Percentiles rank a stretch among this genome's conserved stretches.
Evolutionary conservation across 1,139 yeast genomes (phyloP).

Genomic region (Hansenula anomala): DNA sequence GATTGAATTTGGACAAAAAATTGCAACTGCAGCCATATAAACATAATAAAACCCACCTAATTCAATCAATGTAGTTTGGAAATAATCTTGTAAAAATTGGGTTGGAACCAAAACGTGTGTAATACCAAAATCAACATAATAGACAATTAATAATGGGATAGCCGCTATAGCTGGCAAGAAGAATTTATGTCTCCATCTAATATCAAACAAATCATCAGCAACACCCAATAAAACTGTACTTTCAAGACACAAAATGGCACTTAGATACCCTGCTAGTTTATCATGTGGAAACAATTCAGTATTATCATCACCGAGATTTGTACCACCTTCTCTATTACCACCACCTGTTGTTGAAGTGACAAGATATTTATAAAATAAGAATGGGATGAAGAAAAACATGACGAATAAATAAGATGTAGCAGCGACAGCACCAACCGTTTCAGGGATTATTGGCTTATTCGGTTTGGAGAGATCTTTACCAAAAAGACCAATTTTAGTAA

Average conservation of each 20-base stretch:
- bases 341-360: conserved; percentile 56
- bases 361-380: conserved; percentile 76
- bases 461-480: conserved; percentile 82
- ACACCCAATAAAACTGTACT: conserved; percentile 83
- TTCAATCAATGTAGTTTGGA: conserved; percentile 50
- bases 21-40: conserved; percentile 89
- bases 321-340: conserved; percentile 40
- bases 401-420: conserved; percentile 77
- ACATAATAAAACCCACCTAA: conserved; percentile 74
- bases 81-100: conserved; percentile 39
- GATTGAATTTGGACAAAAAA: conserved; percentile 95
- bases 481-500: conserved; percentile 70
- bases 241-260: conserved; percentile 80
- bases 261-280: conserved; percentile 77
- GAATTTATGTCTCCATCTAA: conserved; percentile 96
- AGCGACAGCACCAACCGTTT: conserved; percentile 84
- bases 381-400: conserved; percentile 85
- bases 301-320: conserved; percentile 9
- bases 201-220: conserved; percentile 91
- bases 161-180: conserved; percentile 93
- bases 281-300: conserved; percentile 68
- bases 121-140: conserved; percentile 90
- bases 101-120: conserved; percentile 86
- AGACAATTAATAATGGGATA: conserved; percentile 84
- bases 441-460: conserved; percentile 74